A percentile compares a stretch with the other conserved stretches of the same genome.
Evolutionary conservation across 2,329 filamentous ascomycete genomes (phyloP).

Genomic region (Trichoderma polysporum): DNA sequence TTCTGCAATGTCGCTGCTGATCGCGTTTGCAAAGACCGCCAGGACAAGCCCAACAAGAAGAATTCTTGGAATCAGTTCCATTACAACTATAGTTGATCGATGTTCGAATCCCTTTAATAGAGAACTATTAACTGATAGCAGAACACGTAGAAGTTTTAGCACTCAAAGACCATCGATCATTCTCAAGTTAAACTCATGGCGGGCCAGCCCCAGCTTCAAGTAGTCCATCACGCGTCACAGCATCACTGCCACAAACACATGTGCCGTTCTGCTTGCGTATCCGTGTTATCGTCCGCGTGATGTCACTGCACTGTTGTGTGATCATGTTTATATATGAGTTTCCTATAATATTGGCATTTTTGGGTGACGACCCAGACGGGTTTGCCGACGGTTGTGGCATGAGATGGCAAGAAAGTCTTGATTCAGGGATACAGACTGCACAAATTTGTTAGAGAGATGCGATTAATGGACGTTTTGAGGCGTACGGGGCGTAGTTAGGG

Average conservation of each 20-base stretch:
- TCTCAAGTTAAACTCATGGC: neutral
- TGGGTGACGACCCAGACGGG: neutral
- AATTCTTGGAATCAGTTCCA: neutral
- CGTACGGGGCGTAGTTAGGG: neutral
- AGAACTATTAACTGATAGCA: neutral
- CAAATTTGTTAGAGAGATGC: neutral
- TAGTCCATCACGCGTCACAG: slow-evolving; percentile 6
- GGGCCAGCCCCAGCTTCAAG: slow-evolving; percentile 11
- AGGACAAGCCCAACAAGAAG: slow-evolving; percentile 10
- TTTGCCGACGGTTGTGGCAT: neutral
- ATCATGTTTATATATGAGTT: neutral
- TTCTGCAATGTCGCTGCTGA: neutral
- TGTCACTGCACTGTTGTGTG: slow-evolving; percentile 2
- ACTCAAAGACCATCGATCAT: neutral
- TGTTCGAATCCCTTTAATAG: no score
- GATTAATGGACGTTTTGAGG: neutral
- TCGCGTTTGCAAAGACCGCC: neutral
- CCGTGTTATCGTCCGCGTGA: neutral
- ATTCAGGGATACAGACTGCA: neutral
- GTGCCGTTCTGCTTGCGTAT: neutral
- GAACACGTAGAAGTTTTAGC: neutral
- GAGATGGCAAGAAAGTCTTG: neutral
- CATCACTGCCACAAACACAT: slow-evolving; percentile 1
- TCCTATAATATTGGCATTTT: neutral
- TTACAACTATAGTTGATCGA: neutral